Conservation (phyloP, 257 asterid species). For the Gentiana macrophylla region DNA sequence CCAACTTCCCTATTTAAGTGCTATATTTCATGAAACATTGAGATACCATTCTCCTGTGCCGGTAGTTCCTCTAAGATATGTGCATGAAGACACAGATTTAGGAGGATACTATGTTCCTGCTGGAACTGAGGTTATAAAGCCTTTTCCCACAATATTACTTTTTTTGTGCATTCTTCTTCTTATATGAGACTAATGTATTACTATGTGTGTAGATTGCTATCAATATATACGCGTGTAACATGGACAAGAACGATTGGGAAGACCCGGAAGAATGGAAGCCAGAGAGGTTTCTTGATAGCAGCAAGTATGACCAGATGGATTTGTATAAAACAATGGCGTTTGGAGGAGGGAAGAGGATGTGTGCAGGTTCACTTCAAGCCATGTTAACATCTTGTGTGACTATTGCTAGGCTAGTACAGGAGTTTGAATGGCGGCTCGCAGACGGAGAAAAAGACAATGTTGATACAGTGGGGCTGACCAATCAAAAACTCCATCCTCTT, state of each 20-base stretch:
- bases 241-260: constrained; percentile 64
- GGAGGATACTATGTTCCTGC: constrained; percentile 69
- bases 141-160: not conserved
- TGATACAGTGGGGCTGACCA: constrained; percentile 61
- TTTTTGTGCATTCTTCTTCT: not conserved
- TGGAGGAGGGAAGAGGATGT: constrained; percentile 77
- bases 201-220: constrained; percentile 49
- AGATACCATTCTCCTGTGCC: constrained; percentile 73
- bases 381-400: constrained; percentile 53
- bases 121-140: constrained; percentile 59
- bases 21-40: constrained; percentile 78
- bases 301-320: constrained; percentile 34
- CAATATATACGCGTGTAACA: constrained; percentile 77
- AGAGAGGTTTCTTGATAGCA: constrained; percentile 50
- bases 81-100: constrained; percentile 59
- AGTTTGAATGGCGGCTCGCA: constrained; percentile 59
- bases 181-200: not conserved
- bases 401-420: constrained; percentile 66
- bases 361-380: constrained; percentile 87
- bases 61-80: constrained; percentile 62
- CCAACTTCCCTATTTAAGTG: constrained; percentile 62
- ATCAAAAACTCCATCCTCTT: constrained; percentile 74
- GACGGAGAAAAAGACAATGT: constrained; percentile 67
- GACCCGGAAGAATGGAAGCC: constrained; percentile 69
- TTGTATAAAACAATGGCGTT: constrained; percentile 71